Conservation (phyloP, 2,329 filamentous ascomycete species). For the Calonectria hawksworthii region DNA sequence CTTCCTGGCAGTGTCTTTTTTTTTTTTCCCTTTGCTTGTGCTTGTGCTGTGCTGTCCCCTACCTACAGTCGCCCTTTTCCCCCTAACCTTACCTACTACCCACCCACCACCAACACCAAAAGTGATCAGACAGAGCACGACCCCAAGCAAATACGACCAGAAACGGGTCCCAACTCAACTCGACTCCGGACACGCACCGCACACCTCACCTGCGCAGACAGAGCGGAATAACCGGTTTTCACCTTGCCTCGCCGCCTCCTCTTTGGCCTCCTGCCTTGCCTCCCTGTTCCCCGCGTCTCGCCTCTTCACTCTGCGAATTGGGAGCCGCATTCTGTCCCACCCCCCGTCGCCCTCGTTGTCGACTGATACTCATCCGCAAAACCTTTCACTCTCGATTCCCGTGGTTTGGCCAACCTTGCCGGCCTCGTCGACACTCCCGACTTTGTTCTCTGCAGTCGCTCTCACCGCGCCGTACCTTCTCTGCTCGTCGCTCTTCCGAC, state of each 20-base stretch:
- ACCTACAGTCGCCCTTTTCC: conserved; percentile 5
- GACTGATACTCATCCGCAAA: conserved; percentile 46
- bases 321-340: conserved; percentile 44
- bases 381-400: conserved; percentile 40
- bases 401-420: conserved; percentile 37
- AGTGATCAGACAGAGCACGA: conserved; percentile 6
- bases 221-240: conserved; percentile 21
- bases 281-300: conserved; percentile 39
- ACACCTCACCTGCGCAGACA: conserved; percentile 5
- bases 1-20: conserved; percentile 39
- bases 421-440: conserved; percentile 40
- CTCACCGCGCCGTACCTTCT: conserved; percentile 30
- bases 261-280: conserved; percentile 5
- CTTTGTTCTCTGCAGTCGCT: conserved; percentile 29
- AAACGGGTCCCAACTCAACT: conserved; percentile 16
- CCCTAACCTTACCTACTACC: conserved; percentile 9
- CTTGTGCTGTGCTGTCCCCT: conserved; percentile 19
- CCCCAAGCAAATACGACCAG: conserved; percentile 3
- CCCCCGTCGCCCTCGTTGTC: conserved; percentile 34
- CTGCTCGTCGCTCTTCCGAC: conserved; percentile 27
- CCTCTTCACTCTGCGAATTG: conserved; percentile 39
- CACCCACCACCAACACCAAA: conserved; percentile 8
- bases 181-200: conserved; percentile 18
- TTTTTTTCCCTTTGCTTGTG: conserved; percentile 24
- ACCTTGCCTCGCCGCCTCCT: conserved; percentile 3